Evolutionary conservation across 208 protist species (phyloP).

Genomic region (Phytomonas francai): DNA sequence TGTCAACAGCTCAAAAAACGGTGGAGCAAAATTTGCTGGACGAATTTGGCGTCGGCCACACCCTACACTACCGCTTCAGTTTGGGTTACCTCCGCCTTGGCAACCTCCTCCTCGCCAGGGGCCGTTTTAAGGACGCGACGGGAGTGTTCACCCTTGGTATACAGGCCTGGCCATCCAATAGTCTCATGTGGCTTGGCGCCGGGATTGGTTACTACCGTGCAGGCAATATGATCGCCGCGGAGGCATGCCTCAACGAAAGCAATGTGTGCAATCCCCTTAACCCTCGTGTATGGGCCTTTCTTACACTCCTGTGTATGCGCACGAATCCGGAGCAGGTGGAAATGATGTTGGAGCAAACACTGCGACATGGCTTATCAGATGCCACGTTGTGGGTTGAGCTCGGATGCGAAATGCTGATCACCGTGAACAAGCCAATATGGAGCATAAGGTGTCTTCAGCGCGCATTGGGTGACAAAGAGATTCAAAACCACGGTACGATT

Average conservation of each 20-base stretch:
- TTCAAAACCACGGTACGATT: slow-evolving; percentile 14
- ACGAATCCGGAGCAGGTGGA: slow-evolving; percentile 46
- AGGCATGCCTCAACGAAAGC: slow-evolving; percentile 85
- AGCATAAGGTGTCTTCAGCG: slow-evolving; percentile 53
- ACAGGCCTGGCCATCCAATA: slow-evolving; percentile 56
- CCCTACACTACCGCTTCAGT: slow-evolving; percentile 6
- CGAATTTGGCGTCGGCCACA: neutral
- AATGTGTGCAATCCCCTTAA: slow-evolving; percentile 83
- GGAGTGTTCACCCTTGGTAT: slow-evolving; percentile 64
- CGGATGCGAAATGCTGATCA: slow-evolving; percentile 50
- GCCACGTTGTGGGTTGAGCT: slow-evolving; percentile 62
- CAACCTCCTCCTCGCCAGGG: slow-evolving; percentile 64
- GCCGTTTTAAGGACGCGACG: slow-evolving; percentile 65
- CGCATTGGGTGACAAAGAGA: slow-evolving; percentile 7
- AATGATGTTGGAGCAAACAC: slow-evolving; percentile 48
- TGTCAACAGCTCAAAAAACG: neutral
- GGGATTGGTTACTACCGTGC: slow-evolving; percentile 82
- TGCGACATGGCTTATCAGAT: slow-evolving; percentile 54
- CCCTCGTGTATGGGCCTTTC: slow-evolving; percentile 81
- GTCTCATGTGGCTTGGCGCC: slow-evolving; percentile 81
- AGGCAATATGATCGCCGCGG: slow-evolving; percentile 46
- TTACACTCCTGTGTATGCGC: slow-evolving; percentile 51
- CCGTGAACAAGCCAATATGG: slow-evolving; percentile 22
- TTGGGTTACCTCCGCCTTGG: slow-evolving; percentile 59
- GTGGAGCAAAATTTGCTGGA: neutral